A percentile compares a stretch with the other conserved stretches of the same genome.
These are phyloP conservation scores for Xerocomus potaroensis DNA, from an alignment of 768 basidiomycete species.

Conservation along the genomic window DNA sequence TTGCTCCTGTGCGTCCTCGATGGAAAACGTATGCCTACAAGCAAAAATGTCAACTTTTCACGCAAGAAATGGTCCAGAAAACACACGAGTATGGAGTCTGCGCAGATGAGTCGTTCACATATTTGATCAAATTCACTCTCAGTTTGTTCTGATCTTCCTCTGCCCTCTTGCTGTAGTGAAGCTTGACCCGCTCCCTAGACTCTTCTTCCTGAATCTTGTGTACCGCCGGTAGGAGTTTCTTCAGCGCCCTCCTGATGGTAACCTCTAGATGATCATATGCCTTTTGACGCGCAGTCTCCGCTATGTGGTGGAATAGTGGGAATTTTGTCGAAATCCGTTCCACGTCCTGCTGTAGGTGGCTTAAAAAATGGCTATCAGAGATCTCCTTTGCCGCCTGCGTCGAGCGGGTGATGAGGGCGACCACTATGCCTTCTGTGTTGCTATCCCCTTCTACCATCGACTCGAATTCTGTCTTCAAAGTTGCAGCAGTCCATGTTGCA, in stretches of 20 bases:
- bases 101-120: slow-evolving; percentile 15
- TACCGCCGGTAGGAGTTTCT: slow-evolving; percentile 6
- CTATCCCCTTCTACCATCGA: not conserved
- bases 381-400: not conserved
- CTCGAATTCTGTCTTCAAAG: not conserved
- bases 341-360: slow-evolving; percentile 1
- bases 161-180: not conserved
- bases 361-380: slow-evolving; percentile 15
- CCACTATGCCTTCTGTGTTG: no score
- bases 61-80: not conserved
- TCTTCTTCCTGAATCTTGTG: slow-evolving; percentile 7
- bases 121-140: slow-evolving; percentile 14
- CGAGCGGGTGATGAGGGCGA: slow-evolving; percentile 3
- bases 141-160: slow-evolving; percentile 4
- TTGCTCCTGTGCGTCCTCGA: not conserved
- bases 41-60: no score
- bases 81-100: slow-evolving; percentile 4
- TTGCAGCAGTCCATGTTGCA: not conserved
- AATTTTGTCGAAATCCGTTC: no score
- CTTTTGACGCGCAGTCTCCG: not conserved
- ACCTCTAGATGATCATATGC: not conserved
- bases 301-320: no score
- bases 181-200: not conserved
- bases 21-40: slow-evolving; percentile 9
- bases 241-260: not conserved